Percentiles rank a stretch among this genome's conserved stretches.
Conservation (phyloP, 352 stramenopile species). For the Thalassiosira pacifica region DNA sequence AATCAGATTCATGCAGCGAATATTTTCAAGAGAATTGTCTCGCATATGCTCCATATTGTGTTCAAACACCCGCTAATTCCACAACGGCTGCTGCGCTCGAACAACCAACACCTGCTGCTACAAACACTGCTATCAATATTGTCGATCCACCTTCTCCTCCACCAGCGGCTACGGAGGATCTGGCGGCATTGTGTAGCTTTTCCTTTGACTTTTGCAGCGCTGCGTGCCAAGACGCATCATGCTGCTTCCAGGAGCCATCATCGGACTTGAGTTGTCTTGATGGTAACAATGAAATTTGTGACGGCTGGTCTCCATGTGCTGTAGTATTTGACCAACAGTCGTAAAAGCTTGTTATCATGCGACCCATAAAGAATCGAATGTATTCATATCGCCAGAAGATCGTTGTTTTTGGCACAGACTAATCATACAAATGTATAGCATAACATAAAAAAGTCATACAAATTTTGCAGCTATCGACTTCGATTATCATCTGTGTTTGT, state of each 20-base stretch:
- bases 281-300: conserved; percentile 27
- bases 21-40: conserved; percentile 11
- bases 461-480: no score
- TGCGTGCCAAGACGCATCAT: conserved; percentile 29
- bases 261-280: conserved; percentile 27
- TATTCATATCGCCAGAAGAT: no score
- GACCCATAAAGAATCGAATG: no score
- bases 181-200: conserved; percentile 28
- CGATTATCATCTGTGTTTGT: no score
- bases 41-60: conserved; percentile 29
- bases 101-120: not conserved
- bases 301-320: conserved; percentile 33
- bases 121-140: not conserved
- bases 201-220: conserved; percentile 28
- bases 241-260: conserved; percentile 32
- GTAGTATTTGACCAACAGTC: conserved; percentile 22
- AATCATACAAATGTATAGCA: no score
- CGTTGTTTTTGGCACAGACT: no score
- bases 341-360: no score
- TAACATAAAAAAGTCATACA: no score
- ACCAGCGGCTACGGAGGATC: no score
- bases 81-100: not conserved
- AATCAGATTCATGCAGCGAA: not conserved
- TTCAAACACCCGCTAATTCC: not conserved
- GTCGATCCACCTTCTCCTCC: conserved; percentile 25